Percentiles rank a stretch among this genome's conserved stretches.
These are phyloP conservation scores for Linnemannia zychae DNA, from an alignment of 192 early-diverging fungal species.

Conservation along the genomic window DNA sequence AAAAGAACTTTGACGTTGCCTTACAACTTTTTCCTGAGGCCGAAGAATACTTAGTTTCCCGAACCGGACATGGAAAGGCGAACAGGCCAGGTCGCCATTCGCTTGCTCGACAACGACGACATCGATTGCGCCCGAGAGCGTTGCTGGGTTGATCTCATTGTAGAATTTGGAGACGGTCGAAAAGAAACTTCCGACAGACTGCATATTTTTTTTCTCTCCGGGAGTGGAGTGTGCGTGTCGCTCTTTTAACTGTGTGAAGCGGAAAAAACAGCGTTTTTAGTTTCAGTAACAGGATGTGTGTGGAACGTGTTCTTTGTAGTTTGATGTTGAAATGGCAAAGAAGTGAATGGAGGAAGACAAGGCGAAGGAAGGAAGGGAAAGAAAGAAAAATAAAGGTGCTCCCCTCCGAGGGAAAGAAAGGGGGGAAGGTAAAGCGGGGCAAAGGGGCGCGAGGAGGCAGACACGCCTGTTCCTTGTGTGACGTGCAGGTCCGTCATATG, in stretches of 20 bases:
- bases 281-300: background rate
- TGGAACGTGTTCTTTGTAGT: background rate
- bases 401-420: background rate
- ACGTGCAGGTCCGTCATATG: slow-evolving; percentile 8
- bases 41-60: slow-evolving; percentile 93
- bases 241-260: background rate
- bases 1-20: slow-evolving; percentile 6
- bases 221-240: background rate
- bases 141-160: slow-evolving; percentile 96
- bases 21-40: slow-evolving; percentile 89
- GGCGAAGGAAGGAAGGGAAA: background rate
- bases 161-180: slow-evolving; percentile 92
- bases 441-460: background rate
- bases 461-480: slow-evolving; percentile 4
- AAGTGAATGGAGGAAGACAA: background rate
- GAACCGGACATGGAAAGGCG: slow-evolving; percentile 98
- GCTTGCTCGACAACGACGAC: slow-evolving; percentile 90
- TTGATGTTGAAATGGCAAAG: background rate
- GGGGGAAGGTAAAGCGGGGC: background rate
- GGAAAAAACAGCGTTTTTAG: background rate
- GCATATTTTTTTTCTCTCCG: slow-evolving; percentile 32
- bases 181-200: slow-evolving; percentile 66
- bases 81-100: slow-evolving; percentile 89
- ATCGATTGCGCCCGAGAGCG: slow-evolving; percentile 97
- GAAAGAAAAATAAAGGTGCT: background rate